phyloP scores from a whole-genome alignment of 164 flowering plant species.

The Vitis rotundifolia region DNA sequence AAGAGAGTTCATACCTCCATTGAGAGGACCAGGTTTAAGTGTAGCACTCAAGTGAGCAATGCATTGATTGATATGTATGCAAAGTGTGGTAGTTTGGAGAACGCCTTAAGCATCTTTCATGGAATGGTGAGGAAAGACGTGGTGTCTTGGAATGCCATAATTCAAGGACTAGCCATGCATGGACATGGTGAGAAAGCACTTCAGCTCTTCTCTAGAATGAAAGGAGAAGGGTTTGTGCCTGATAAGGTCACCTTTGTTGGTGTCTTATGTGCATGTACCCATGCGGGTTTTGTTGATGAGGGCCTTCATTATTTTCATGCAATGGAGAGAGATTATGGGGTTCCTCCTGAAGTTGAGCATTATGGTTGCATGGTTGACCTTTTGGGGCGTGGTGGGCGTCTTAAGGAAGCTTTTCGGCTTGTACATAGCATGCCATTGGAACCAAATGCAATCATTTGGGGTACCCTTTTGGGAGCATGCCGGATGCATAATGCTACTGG shows the following conservation, averaged over 20 bases:
- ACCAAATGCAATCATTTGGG: constrained; percentile 72
- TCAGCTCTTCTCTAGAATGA: constrained; percentile 59
- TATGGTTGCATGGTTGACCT: constrained; percentile 71
- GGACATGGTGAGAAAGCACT: constrained; percentile 66
- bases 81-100: constrained; percentile 67
- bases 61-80: constrained; percentile 87
- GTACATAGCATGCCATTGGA: constrained; percentile 56
- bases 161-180: constrained; percentile 77
- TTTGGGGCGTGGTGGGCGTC: constrained; percentile 61
- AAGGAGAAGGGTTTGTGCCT: constrained; percentile 51
- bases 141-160: constrained; percentile 79
- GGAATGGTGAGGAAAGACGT: constrained; percentile 50
- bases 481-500: constrained; percentile 54
- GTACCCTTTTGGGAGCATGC: constrained; percentile 66
- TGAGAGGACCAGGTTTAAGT: constrained; percentile 30
- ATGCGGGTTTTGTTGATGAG: constrained; percentile 53
- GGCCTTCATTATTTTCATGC: constrained; percentile 46
- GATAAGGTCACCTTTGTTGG: constrained; percentile 58
- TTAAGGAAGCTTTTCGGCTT: constrained; percentile 55
- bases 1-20: constrained; percentile 56
- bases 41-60: constrained; percentile 47
- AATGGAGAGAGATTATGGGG: constrained; percentile 55
- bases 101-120: constrained; percentile 48
- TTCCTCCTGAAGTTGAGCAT: constrained; percentile 52
- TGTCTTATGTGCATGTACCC: constrained; percentile 64